A percentile compares a stretch with the other conserved stretches of the same genome.
Conservation (phyloP, 768 basidiomycete species). For the Tephrocybe sp. region DNA sequence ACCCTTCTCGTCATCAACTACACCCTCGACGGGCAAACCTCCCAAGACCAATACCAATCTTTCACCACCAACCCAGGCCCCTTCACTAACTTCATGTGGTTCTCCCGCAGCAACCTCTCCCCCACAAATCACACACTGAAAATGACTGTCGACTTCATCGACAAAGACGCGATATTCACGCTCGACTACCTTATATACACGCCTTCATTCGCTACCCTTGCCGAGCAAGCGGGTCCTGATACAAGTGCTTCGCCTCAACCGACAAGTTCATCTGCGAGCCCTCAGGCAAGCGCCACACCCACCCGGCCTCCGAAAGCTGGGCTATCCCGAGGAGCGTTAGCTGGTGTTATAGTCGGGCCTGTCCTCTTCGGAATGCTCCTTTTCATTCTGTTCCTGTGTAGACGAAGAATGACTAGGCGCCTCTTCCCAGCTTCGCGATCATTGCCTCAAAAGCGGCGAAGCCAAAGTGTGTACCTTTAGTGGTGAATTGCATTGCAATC, state of each 20-base stretch:
- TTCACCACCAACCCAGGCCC: neutral
- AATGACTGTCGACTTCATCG: neutral
- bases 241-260: neutral
- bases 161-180: neutral
- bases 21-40: neutral
- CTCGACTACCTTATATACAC: slow-evolving; percentile 4
- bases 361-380: neutral
- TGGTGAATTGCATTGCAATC: too few species aligned
- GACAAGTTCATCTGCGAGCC: neutral
- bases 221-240: too few species aligned
- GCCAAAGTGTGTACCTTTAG: neutral
- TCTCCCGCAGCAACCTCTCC: neutral
- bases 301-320: neutral
- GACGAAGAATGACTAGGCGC: neutral
- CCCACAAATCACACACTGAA: neutral
- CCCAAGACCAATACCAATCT: neutral
- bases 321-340: neutral
- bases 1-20: neutral
- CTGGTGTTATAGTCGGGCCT: neutral
- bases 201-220: neutral
- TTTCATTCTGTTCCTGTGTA: neutral
- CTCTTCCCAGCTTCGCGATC: neutral
- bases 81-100: neutral
- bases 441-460: neutral
- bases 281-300: neutral